Base-by-base conservation (phyloP, 2,329 filamentous ascomycete genomes). In the Trichoderma sp. region DNA sequence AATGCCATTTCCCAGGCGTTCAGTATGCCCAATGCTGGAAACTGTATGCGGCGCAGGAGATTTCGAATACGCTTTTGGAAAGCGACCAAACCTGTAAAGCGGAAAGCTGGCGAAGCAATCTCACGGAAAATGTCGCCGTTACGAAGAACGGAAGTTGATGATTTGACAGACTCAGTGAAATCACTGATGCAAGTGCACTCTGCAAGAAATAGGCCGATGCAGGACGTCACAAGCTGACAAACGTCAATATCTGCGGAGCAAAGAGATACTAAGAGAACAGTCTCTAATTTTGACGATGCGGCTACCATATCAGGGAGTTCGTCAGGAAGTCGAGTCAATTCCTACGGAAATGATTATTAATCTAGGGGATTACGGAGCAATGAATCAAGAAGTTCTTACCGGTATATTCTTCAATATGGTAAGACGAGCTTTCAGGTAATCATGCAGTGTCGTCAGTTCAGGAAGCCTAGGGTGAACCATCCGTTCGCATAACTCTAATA, bases 1-100 rank as follows among this genome's bases (percentile, higher is more conserved):
- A 91, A 91, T 1, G 88, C 87, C 21, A 82, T 81, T 73, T 90
- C 88, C 89, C 89, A 91, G 3, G 89, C 89, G 68, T 85, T 84
- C 32, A 91, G 78, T 64, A 91, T 90, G n/a, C 88, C 89, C n/a
- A 82, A 80, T 13, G 87, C 89, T 24, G 89, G 89, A 71, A 85
- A 85, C 59, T 86, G 83, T 80, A 91, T 86, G 59, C 84, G 84
- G 28, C 87, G 82, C 26, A 91, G 76, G 37, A 91, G 81, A 14
- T 83, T 83, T 55, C 89, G 84, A 37, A 89, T 83, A 51, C 89
- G 83, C 74, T 90, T 91, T 72, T 91, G 89, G 74, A 91, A 91
- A 2, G 89, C 89, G 13, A 91, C 89, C 8, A 90, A 78, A 1
- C 89, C 89, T 8, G 89, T 91, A 73, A 91, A 89, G 32, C 87